Conservation (phyloP, 495 filamentous ascomycete species). For the Trichocladium antarcticum region DNA sequence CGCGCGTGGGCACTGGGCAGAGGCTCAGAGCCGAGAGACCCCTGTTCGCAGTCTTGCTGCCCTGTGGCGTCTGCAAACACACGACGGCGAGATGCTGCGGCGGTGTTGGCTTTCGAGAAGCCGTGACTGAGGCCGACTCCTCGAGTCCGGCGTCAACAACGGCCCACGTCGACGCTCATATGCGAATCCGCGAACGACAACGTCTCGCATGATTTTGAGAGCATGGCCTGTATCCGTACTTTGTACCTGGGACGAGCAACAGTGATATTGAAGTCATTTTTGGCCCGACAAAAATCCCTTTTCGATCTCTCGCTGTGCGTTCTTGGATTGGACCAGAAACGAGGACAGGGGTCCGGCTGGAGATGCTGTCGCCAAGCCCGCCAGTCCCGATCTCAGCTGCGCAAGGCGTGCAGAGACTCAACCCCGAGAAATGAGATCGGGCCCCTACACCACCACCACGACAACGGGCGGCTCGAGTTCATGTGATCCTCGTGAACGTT, state of each 20-base stretch:
- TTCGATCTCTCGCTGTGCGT: background rate
- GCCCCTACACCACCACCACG: too few species aligned
- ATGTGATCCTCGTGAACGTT: too few species aligned
- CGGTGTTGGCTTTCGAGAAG: background rate
- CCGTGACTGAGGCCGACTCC: background rate
- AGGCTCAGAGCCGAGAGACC: too few species aligned
- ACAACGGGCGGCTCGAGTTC: too few species aligned
- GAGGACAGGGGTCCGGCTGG: background rate
- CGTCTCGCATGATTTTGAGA: too few species aligned
- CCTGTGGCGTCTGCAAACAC: constrained; percentile 1
- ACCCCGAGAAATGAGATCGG: too few species aligned
- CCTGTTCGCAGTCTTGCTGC: constrained; percentile 6
- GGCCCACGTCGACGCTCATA: too few species aligned
- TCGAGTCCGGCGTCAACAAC: too few species aligned
- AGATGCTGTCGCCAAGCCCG: background rate
- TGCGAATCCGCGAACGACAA: too few species aligned
- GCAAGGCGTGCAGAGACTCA: constrained; percentile 1
- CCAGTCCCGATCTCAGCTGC: background rate
- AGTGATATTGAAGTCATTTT: background rate
- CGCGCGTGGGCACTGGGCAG: background rate
- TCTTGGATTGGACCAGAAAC: constrained; percentile 6
- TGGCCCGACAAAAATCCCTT: background rate
- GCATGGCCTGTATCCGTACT: too few species aligned
- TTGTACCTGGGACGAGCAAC: too few species aligned
- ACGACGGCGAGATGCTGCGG: too few species aligned